These are phyloP conservation scores for Wickerhamiella nectarea DNA, from an alignment of 805 yeast species.

Conservation along the genomic window DNA sequence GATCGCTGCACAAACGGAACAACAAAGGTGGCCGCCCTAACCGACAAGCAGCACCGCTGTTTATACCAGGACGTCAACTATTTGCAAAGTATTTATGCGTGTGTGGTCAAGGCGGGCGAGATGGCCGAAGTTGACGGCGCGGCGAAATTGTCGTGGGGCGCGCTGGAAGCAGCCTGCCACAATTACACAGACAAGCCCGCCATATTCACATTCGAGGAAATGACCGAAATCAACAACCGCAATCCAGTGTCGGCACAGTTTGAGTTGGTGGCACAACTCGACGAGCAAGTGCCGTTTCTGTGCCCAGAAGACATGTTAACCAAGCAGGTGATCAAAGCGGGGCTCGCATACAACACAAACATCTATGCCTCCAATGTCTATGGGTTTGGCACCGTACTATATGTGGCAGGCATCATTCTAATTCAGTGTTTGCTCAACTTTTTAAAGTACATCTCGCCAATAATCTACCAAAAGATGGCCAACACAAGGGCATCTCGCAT, in stretches of 20 bases:
- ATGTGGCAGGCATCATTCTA: slow-evolving; percentile 10
- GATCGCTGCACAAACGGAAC: slow-evolving; percentile 4
- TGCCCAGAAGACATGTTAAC: background rate
- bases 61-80: slow-evolving; percentile 3
- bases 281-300: background rate
- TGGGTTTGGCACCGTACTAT: slow-evolving; percentile 8
- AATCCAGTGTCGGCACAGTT: background rate
- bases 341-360: slow-evolving; percentile 8
- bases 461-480: background rate
- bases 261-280: background rate
- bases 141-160: slow-evolving; percentile 7
- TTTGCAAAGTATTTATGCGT: slow-evolving; percentile 1
- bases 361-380: slow-evolving; percentile 9
- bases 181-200: slow-evolving; percentile 1
- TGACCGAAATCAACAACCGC: background rate
- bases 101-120: slow-evolving; percentile 2
- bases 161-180: slow-evolving; percentile 1
- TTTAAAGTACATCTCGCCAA: slow-evolving; percentile 4
- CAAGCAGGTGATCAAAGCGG: slow-evolving; percentile 7
- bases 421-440: slow-evolving; percentile 10
- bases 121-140: slow-evolving; percentile 3
- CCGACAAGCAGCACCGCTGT: background rate
- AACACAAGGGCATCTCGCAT: background rate
- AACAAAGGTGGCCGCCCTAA: background rate
- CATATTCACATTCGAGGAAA: background rate